Base-by-base conservation (phyloP, 306 rosid species). In the Prunus fruticosa region DNA sequence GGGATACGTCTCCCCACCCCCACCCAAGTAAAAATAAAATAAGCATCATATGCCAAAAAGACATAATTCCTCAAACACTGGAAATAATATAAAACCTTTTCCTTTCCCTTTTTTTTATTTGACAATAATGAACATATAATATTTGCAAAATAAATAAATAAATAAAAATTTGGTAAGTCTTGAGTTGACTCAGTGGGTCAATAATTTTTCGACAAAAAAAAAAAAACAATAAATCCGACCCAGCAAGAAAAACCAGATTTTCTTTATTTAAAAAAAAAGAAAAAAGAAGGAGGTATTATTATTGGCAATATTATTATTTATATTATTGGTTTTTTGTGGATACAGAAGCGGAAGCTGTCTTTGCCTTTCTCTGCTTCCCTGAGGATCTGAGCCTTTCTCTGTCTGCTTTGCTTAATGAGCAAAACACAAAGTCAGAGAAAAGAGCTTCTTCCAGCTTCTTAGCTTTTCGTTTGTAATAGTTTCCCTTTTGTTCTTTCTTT, bases 321-420 rank as follows among this genome's bases (percentile, higher is more conserved):
- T 66, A 50, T 32, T 45, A 22, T 71, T 81, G 38, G 74, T 80
- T 73, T 88, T 88, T 64, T 89, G 95, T 88, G 95, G 96, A 87
- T 81, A 84, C 88, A 74, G 93, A 82, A 77, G 71, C 76, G 68
- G 80, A 78, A 80, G 86, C 81, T 81, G 86, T 81, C 77, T 61
- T 80, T 85, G 82, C 61, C 93, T 77, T 22, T 79, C 72, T 61
- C 79, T 78, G 76, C 71, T 66, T 20, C 45, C 75, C 73, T 50
- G 68, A 73, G 74, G 76, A 86, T 68, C 75, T 76, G 65, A 78
- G 14, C 58, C 54, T 60, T 2, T 67, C 77, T 58, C 79, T 79
- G 87, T 71, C 65, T 80, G 54, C 78, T 88, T 65, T 73, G 77
- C 71, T 79, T 80, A 51, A 76, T 46, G 53, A 75, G 76, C 83